Evolutionary conservation across 2,329 filamentous ascomycete species (phyloP), one percentile per base, ranked within the genome.

Genomic region (Ophiostoma pallidulum): DNA sequence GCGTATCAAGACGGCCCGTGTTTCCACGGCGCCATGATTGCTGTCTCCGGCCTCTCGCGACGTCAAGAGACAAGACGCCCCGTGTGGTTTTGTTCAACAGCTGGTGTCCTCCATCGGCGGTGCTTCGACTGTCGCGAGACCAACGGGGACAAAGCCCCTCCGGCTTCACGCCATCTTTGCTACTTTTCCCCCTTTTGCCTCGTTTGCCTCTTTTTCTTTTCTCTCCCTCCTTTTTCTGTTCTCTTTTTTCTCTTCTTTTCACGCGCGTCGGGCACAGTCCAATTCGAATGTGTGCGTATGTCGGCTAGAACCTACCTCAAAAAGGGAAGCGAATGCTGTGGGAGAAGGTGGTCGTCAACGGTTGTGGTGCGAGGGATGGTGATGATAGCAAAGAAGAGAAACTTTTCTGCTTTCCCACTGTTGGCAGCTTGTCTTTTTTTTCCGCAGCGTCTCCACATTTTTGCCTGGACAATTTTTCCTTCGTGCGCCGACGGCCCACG

Each of bases 1-100:
- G 75, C 73, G 78, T 82, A 78, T 82, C 78, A 64, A 54, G 54
- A 28, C 22, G 20, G n/a, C 8, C 41, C 36, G 26, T 13, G 37
- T 35, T 22, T 36, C 35, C 45, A 26, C 12, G 22, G 58, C 7
- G 28, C 33, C 32, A 16, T 68, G 78, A 82, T 81, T 82, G 74
- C 73, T 76, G 71, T 72, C 72, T 71, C 74, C 74, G 64, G 74
- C 75, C 76, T 73, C 73, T 53, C 35, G 47, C 52, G 41, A 41
- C 39, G n/a, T 28, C 29, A 9, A 10, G 18, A n/a, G n/a, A n/a
- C n/a, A n/a, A n/a, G 35, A 43, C 39, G 48, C 31, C 22, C 47
- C 42, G 43, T 29, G 29, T 46, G 29, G 14, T 39, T n/a, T 42
- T 28, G 44, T 40, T 24, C 36, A 40, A 40, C 36, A 36, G 37